phyloP scores from a whole-genome alignment of 352 stramenopile species.

The Globisporangium nodosum region DNA sequence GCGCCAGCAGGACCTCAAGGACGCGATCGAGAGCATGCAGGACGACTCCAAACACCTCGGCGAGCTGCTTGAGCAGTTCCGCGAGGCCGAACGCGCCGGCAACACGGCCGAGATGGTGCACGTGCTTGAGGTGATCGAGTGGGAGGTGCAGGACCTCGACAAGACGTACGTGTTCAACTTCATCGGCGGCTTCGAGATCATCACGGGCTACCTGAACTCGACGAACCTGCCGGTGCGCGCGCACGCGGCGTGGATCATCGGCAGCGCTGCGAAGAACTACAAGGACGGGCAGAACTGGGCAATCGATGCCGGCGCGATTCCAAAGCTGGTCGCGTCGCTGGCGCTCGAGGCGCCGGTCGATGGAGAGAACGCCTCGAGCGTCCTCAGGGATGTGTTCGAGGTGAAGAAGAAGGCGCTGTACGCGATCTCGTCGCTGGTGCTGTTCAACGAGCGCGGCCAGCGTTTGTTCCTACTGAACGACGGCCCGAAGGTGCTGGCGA shows the following conservation, averaged over 20 bases:
- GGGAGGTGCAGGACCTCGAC: conserved; percentile 85
- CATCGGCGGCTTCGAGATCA: conserved; percentile 72
- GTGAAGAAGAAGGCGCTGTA: conserved; percentile 85
- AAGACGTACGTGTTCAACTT: conserved; percentile 87
- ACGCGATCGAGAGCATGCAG: conserved; percentile 71
- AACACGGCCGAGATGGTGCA: conserved; percentile 42
- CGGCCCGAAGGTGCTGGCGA: conserved; percentile 28
- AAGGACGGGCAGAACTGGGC: conserved; percentile 77
- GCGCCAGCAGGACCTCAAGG: conserved; percentile 74
- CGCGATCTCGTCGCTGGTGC: conserved; percentile 64
- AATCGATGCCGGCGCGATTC: conserved; percentile 67
- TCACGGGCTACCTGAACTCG: conserved; percentile 67
- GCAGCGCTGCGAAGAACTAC: conserved; percentile 80
- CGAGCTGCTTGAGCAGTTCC: conserved; percentile 67
- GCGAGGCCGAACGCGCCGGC: conserved; percentile 44
- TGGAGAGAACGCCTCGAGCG: background rate
- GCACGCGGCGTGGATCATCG: conserved; percentile 61
- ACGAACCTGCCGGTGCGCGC: conserved; percentile 57
- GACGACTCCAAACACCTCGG: conserved; percentile 76
- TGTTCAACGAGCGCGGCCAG: conserved; percentile 61
- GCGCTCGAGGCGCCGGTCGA: conserved; percentile 17
- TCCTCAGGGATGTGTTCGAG: conserved; percentile 31
- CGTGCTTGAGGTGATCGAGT: conserved; percentile 70
- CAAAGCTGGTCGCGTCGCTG: conserved; percentile 58
- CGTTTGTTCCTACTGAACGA: conserved; percentile 50